phyloP scores from a whole-genome alignment of 176 grass and related monocot genomes.

The Cenchrus purpureus region DNA sequence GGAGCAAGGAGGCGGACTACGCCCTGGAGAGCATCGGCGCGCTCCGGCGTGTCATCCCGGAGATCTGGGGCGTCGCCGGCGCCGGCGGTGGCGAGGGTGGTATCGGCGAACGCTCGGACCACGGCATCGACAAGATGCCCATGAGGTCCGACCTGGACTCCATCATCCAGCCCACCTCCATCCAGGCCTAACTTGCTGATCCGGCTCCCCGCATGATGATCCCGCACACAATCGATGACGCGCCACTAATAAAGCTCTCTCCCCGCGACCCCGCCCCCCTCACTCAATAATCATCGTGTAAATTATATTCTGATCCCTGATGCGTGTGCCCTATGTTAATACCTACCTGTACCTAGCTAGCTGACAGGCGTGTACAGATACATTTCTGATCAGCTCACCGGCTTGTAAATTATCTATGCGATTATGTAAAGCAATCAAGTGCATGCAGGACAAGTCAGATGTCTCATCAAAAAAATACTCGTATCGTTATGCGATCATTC shows the following conservation, averaged over 20 bases:
- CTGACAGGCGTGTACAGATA: slow-evolving; percentile 32
- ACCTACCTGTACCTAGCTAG: not conserved
- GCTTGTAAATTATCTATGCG: not conserved
- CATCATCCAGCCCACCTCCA: slow-evolving; percentile 58
- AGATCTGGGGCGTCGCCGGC: slow-evolving; percentile 59
- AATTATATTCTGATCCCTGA: slow-evolving; percentile 39
- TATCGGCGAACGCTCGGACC: not conserved
- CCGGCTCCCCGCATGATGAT: not conserved
- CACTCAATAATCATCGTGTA: slow-evolving; percentile 19
- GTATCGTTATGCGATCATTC: not conserved
- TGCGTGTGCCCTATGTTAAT: slow-evolving; percentile 18
- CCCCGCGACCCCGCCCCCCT: too few relatives aligned
- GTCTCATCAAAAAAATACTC: not conserved
- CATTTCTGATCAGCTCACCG: slow-evolving; percentile 32
- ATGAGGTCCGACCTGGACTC: slow-evolving; percentile 68
- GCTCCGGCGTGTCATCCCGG: slow-evolving; percentile 65
- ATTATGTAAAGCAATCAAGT: slow-evolving; percentile 9
- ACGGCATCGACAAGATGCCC: slow-evolving; percentile 33
- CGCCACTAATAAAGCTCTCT: slow-evolving; percentile 31
- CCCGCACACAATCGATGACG: not conserved
- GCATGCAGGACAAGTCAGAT: slow-evolving; percentile 44
- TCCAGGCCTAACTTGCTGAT: slow-evolving; percentile 52
- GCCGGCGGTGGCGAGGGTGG: not conserved
- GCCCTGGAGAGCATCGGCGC: slow-evolving; percentile 62
- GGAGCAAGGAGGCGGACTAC: slow-evolving; percentile 81